Evolutionary conservation across 2,329 filamentous ascomycete species (phyloP), one percentile per base, ranked within the genome.

Genomic region (Fusarium bulbicola): DNA sequence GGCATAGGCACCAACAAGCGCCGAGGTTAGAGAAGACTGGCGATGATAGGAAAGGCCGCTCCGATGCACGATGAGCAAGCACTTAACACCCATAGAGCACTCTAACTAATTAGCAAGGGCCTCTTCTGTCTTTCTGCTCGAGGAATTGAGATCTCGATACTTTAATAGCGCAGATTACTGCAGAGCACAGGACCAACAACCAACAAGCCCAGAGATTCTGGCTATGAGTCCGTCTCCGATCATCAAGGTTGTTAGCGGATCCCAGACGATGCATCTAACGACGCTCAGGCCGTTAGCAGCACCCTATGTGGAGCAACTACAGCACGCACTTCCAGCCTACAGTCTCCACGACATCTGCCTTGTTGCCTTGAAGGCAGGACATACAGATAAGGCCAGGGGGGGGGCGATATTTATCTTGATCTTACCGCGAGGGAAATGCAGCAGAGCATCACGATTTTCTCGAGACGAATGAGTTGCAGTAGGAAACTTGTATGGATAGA

Each of bases 231-330:
- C 63, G 37, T 42, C 37, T 46, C 61, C 59, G 63, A 72, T 72
- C 71, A 74, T 74, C 71, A 74, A 74, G 71, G 71, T 74, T 60
- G 57, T 49, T 30, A 47, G 63, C 60, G 64, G 60, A 74, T 49
- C 72, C 71, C 42, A 32, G 42, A 20, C 40, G 37, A 74, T 72
- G 63, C 50, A 60, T 68, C 58, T 56, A 68, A 59, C 30, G 59
- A 64, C 71, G 67, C 67, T 72, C 70, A 73, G 70, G 49, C 70
- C 66, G 68, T 64, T 64, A 70, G 70, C 54, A 73, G 66, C 63
- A 63, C 42, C 47, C 45, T 34, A 66, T 68, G 71, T 74, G 71
- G 71, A 74, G 67, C 54, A 57, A 53, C 59, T 65, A 56, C 46
- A 21, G 47, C 42, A 68, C 49, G 40, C 65, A 71, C 66, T 73